Conservation (phyloP, 768 basidiomycete species). For the Trichaptum fuscoviolaceum region DNA sequence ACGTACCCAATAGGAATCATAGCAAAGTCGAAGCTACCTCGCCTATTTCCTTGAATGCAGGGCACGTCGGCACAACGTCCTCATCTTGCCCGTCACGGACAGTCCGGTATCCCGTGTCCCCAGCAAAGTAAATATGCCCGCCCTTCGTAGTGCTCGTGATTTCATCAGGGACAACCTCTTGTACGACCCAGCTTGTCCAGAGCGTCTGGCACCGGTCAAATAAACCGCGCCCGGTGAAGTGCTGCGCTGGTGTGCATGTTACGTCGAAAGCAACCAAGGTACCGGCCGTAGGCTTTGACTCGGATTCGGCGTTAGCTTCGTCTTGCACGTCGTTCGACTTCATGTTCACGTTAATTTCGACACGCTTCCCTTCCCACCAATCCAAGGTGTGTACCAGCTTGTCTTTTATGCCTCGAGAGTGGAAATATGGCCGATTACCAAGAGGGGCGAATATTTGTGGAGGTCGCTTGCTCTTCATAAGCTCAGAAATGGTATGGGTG, state of each 20-base stretch:
- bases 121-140: slow-evolving; percentile 54
- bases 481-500: slow-evolving; percentile 33
- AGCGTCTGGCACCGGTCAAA: slow-evolving; percentile 52
- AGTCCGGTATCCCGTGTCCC: slow-evolving; percentile 61
- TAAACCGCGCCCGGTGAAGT: slow-evolving; percentile 47
- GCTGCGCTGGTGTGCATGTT: slow-evolving; percentile 64
- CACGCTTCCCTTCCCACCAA: slow-evolving; percentile 54
- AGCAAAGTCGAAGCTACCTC: slow-evolving; percentile 63
- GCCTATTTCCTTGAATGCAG: slow-evolving; percentile 71
- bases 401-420: slow-evolving; percentile 31
- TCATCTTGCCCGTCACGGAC: slow-evolving; percentile 43
- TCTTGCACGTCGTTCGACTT: neutral
- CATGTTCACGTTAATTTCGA: slow-evolving; percentile 23
- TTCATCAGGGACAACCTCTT: slow-evolving; percentile 27
- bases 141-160: slow-evolving; percentile 10
- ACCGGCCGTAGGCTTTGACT: too few species aligned
- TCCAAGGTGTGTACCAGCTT: slow-evolving; percentile 48
- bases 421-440: slow-evolving; percentile 43
- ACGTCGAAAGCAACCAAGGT: slow-evolving; percentile 30
- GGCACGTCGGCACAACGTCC: slow-evolving; percentile 54
- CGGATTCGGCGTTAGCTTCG: neutral
- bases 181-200: slow-evolving; percentile 66
- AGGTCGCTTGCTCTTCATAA: slow-evolving; percentile 28
- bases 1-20: slow-evolving; percentile 50
- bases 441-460: slow-evolving; percentile 58